Percentiles rank a stretch among this genome's conserved stretches.
Evolutionary conservation across 225 moss, liverwort and hornwort species (phyloP).

Genomic region (Polytrichum commune): DNA sequence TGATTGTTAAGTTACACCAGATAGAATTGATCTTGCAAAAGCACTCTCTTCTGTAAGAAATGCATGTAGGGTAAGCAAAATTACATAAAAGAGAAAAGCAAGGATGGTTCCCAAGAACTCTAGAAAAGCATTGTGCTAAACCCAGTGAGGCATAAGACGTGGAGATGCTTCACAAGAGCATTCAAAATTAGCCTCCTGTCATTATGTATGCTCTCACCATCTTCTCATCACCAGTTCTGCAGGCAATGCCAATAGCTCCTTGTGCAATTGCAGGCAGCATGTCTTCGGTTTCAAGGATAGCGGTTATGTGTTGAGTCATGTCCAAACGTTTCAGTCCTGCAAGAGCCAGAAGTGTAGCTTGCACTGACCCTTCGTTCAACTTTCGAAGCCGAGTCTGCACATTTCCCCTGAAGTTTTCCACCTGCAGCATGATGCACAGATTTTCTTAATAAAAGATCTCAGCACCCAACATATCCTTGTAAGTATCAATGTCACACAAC

Average conservation of each 20-base stretch:
- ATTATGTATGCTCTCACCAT: constrained; percentile 41
- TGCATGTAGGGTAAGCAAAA: too few relatives aligned
- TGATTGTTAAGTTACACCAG: too few relatives aligned
- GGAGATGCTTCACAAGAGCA: too few relatives aligned
- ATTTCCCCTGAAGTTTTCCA: constrained; percentile 90
- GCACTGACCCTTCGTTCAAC: constrained; percentile 74
- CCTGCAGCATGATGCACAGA: constrained; percentile 28
- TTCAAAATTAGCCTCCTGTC: too few relatives aligned
- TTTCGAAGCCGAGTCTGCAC: constrained; percentile 91
- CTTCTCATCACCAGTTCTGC: constrained; percentile 68
- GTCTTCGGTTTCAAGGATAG: constrained; percentile 78
- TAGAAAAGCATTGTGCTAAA: too few relatives aligned
- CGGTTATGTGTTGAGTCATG: constrained; percentile 81
- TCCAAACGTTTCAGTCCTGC: constrained; percentile 89
- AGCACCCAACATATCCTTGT: neutral
- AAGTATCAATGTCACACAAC: neutral
- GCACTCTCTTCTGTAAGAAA: too few relatives aligned
- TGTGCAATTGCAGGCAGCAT: constrained; percentile 97
- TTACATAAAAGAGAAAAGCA: too few relatives aligned
- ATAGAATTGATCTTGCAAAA: too few relatives aligned
- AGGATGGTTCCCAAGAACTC: too few relatives aligned
- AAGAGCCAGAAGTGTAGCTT: constrained; percentile 85
- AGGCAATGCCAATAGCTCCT: constrained; percentile 96
- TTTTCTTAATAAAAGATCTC: too few relatives aligned
- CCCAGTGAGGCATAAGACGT: too few relatives aligned